phyloP scores from a whole-genome alignment of 306 rosid genomes.

The Quercus aquifolioides region DNA sequence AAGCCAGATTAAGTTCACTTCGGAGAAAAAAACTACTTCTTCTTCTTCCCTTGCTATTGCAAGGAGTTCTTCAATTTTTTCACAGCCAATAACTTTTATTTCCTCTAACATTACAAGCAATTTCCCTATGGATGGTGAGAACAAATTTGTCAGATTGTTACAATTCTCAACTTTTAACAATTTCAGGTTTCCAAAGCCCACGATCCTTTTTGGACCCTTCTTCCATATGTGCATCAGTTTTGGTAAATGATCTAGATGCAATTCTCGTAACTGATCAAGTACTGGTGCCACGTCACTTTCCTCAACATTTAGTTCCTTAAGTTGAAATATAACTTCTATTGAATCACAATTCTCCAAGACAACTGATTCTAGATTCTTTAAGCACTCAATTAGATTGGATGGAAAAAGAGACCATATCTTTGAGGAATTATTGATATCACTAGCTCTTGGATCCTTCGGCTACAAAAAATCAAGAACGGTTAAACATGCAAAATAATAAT shows the following conservation, averaged over 20 bases:
- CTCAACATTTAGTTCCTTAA: not conserved
- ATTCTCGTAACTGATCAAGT: not conserved
- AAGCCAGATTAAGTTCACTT: not conserved
- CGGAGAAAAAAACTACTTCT: not conserved
- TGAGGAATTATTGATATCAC: not conserved
- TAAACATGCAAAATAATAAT: too few relatives aligned
- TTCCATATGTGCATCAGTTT: not conserved
- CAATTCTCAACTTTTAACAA: not conserved
- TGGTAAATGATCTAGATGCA: fast-evolving
- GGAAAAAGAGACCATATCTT: not conserved
- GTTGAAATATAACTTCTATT: not conserved
- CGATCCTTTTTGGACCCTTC: not conserved
- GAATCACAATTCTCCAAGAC: fast-evolving
- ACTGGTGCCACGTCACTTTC: not conserved
- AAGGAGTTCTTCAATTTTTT: not conserved
- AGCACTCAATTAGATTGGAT: too few relatives aligned
- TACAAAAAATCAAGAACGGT: too few relatives aligned
- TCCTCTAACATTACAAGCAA: not conserved
- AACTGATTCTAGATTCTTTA: not conserved
- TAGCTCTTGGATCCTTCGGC: too few relatives aligned
- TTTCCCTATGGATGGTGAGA: not conserved
- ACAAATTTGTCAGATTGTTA: not conserved
- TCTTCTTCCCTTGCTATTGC: not conserved
- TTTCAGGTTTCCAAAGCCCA: not conserved
- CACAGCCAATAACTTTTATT: fast-evolving